phyloP scores from a whole-genome alignment of 306 rosid species.

The Medicago lupulina region DNA sequence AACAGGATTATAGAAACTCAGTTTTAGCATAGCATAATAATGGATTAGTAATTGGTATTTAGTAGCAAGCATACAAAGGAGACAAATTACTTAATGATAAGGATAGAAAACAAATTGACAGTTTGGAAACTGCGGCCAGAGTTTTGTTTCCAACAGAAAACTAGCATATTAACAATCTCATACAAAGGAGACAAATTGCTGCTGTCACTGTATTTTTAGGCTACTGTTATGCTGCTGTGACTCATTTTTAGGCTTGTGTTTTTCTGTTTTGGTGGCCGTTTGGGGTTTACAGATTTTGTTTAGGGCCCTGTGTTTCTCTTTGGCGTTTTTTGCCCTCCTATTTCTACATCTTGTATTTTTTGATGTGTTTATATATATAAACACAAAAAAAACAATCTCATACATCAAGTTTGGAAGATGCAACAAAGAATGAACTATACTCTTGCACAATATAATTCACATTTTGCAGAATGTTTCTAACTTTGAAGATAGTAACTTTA shows the following conservation, averaged over 20 bases:
- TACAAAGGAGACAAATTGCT: too few relatives aligned
- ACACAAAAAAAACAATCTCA: too few relatives aligned
- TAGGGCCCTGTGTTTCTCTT: too few relatives aligned
- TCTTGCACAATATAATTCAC: neutral
- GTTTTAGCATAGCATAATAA: conserved; percentile 1
- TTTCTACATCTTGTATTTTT: too few relatives aligned
- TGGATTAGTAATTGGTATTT: neutral
- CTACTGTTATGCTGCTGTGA: too few relatives aligned
- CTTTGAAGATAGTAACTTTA: conserved; percentile 1
- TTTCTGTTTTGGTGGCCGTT: too few relatives aligned
- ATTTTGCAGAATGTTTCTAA: neutral
- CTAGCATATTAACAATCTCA: neutral
- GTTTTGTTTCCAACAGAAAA: neutral
- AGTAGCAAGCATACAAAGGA: neutral
- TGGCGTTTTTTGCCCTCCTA: too few relatives aligned
- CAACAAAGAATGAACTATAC: neutral
- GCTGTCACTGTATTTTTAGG: too few relatives aligned
- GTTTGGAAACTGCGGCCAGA: neutral
- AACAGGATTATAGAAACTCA: neutral
- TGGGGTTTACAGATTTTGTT: too few relatives aligned
- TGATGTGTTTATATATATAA: too few relatives aligned
- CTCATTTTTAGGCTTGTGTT: too few relatives aligned
- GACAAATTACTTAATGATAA: neutral
- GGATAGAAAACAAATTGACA: neutral
- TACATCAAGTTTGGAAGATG: neutral